A percentile compares a stretch with the other conserved stretches of the same genome.
phyloP scores from a whole-genome alignment of 805 yeast species.

The Candida broadrunensis region DNA sequence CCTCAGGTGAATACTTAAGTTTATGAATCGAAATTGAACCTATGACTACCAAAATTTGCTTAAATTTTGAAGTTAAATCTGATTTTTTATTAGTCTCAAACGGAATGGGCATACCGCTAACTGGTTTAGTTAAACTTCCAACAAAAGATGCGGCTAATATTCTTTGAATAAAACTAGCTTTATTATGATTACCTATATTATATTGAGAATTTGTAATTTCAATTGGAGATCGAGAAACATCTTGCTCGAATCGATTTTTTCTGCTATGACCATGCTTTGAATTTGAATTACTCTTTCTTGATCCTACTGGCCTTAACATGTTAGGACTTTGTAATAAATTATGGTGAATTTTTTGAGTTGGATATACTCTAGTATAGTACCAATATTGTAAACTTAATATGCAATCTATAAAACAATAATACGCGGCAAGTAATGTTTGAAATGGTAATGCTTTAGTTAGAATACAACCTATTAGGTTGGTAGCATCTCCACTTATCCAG shows the following conservation, averaged over 20 bases:
- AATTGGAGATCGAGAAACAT: slow-evolving; percentile 5
- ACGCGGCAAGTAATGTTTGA: slow-evolving; percentile 68
- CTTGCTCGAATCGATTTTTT: slow-evolving; percentile 20
- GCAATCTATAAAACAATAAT: slow-evolving; percentile 71
- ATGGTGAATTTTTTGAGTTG: slow-evolving; percentile 26
- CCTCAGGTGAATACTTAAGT: slow-evolving; percentile 1
- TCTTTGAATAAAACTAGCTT: slow-evolving; percentile 10
- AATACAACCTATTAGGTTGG: slow-evolving; percentile 47
- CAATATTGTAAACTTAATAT: slow-evolving; percentile 68
- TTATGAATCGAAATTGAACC: neutral
- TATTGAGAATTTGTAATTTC: slow-evolving; percentile 6
- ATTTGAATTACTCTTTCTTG: slow-evolving; percentile 5
- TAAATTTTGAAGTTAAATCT: neutral
- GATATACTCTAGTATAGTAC: slow-evolving; percentile 55
- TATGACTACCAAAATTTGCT: neutral
- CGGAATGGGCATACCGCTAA: slow-evolving; percentile 8
- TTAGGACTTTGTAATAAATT: slow-evolving; percentile 37
- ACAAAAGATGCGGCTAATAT: slow-evolving; percentile 12
- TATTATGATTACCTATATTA: neutral
- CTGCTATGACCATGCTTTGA: slow-evolving; percentile 8
- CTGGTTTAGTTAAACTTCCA: slow-evolving; percentile 10
- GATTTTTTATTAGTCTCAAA: neutral
- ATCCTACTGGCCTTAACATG: slow-evolving; percentile 22
- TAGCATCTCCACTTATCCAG: slow-evolving; percentile 34
- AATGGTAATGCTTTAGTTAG: slow-evolving; percentile 78